Percentiles rank a stretch among this genome's conserved stretches.
Evolutionary conservation across 768 basidiomycete genomes (phyloP).

Genomic region (Leucosporidium yakuticum): DNA sequence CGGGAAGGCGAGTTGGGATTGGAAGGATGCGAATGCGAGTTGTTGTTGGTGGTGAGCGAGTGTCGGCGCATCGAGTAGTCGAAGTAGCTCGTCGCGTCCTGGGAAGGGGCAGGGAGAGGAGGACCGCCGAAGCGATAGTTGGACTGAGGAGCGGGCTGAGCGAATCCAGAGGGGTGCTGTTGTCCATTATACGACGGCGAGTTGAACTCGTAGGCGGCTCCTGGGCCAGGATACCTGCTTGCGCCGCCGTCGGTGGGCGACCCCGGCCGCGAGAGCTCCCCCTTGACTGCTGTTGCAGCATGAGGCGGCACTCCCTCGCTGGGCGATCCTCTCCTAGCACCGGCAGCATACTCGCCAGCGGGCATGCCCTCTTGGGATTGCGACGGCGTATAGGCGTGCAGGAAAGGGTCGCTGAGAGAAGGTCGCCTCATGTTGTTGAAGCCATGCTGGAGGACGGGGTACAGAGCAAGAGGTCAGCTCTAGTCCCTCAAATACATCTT

Average conservation of each 20-base stretch:
- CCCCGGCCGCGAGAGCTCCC: neutral
- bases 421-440: slow-evolving; percentile 16
- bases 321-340: too few relatives aligned
- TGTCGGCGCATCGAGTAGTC: slow-evolving; percentile 68
- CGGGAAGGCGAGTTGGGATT: neutral
- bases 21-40: neutral
- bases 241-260: neutral
- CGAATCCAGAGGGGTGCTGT: neutral
- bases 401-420: slow-evolving; percentile 30
- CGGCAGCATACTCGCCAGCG: too few relatives aligned
- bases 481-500: too few relatives aligned
- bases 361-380: neutral
- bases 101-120: neutral
- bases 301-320: too few relatives aligned
- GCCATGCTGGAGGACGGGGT: neutral
- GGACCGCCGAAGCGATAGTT: neutral
- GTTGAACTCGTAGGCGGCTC: too few relatives aligned
- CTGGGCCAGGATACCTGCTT: too few relatives aligned
- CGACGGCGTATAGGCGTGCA: slow-evolving; percentile 28
- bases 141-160: neutral
- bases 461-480: too few relatives aligned
- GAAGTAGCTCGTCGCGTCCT: slow-evolving; percentile 44
- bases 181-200: neutral
- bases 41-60: slow-evolving; percentile 48
- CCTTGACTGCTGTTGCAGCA: neutral